Conservation (phyloP, 2,329 filamentous ascomycete genomes). For the Aureobasidium melanogenum region DNA sequence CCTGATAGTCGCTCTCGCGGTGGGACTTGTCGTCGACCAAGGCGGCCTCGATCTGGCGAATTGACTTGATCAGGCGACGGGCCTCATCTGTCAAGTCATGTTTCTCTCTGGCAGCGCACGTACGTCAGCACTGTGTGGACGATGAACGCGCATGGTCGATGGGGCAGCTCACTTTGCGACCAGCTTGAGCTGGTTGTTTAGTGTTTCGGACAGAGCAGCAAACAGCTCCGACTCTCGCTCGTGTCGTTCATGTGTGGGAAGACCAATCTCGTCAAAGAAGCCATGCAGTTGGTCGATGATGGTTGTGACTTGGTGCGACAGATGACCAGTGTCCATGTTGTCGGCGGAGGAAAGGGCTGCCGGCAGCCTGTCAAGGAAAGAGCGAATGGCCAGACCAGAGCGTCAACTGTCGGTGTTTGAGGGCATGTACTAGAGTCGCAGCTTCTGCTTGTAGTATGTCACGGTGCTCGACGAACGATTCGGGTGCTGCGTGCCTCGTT, state of each 20-base stretch:
- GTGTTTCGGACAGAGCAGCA: constrained; percentile 77
- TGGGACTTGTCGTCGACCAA: constrained; percentile 65
- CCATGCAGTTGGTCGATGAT: constrained; percentile 90
- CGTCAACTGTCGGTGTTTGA: background rate
- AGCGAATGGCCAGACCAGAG: background rate
- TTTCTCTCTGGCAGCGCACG: constrained; percentile 55
- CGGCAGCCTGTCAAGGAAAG: constrained; percentile 19
- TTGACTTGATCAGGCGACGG: constrained; percentile 71
- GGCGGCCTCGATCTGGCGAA: constrained; percentile 88
- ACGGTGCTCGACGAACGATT: background rate
- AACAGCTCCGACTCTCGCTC: constrained; percentile 87
- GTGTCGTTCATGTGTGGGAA: constrained; percentile 88
- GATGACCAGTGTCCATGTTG: constrained; percentile 78
- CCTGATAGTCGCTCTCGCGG: constrained; percentile 55
- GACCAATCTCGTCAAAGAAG: constrained; percentile 94
- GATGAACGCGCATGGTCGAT: background rate
- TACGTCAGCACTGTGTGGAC: constrained; percentile 4
- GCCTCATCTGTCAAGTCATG: constrained; percentile 85
- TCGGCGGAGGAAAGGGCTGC: constrained; percentile 18
- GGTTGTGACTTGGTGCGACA: constrained; percentile 89
- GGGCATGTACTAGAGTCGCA: background rate
- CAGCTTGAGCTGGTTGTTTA: constrained; percentile 79
- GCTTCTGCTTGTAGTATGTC: background rate
- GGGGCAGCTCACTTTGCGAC: constrained; percentile 55
- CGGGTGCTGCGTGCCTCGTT: background rate